A percentile compares a stretch with the other conserved stretches of the same genome.
These are phyloP conservation scores for Pythium coloratum DNA, from an alignment of 352 stramenopile species.

Conservation along the genomic window DNA sequence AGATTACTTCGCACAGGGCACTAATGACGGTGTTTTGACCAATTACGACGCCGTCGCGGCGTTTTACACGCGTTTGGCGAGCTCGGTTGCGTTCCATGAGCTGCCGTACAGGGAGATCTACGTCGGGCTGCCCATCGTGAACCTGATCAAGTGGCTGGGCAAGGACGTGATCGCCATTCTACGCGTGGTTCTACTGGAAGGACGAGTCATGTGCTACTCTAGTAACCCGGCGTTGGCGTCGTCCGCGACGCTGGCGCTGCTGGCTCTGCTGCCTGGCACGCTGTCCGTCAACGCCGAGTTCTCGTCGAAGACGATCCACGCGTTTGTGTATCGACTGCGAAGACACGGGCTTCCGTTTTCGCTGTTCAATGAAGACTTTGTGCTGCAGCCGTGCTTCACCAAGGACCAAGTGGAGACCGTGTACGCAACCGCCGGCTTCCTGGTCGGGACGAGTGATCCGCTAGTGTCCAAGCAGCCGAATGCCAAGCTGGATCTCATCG, in stretches of 20 bases:
- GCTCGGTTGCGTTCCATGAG: conserved; percentile 28
- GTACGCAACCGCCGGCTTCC: conserved; percentile 40
- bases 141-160: conserved; percentile 47
- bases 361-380: conserved; percentile 40
- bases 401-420: conserved; percentile 30
- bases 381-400: conserved; percentile 52
- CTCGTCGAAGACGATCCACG: conserved; percentile 42
- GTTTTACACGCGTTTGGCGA: conserved; percentile 33
- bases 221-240: conserved; percentile 50
- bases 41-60: conserved; percentile 31
- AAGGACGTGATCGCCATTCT: conserved; percentile 68
- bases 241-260: conserved; percentile 47
- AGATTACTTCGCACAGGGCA: conserved; percentile 36
- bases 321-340: conserved; percentile 39
- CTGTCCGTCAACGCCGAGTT: conserved; percentile 38
- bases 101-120: conserved; percentile 45
- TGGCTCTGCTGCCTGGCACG: conserved; percentile 53
- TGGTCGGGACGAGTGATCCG: conserved; percentile 55
- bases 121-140: conserved; percentile 46
- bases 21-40: conserved; percentile 16
- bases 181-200: conserved; percentile 71
- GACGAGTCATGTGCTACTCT: conserved; percentile 77
- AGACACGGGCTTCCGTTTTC: conserved; percentile 50
- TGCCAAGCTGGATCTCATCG: conserved; percentile 52
- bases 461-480: conserved; percentile 52